phyloP scores from a whole-genome alignment of 495 filamentous ascomycete genomes.

The Talaromyces wortmannii region DNA sequence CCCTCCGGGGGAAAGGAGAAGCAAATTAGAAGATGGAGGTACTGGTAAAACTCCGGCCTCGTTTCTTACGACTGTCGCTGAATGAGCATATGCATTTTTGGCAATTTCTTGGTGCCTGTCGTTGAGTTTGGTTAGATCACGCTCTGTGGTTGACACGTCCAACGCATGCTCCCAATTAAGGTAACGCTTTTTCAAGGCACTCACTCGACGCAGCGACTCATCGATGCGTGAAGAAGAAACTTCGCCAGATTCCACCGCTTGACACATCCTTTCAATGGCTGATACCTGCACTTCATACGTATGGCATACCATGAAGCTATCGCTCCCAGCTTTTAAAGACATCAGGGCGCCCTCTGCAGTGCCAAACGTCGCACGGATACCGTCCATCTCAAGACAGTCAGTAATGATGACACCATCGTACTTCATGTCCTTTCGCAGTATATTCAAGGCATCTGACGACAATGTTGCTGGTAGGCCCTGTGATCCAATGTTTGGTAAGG shows the following conservation, averaged over 20 bases:
- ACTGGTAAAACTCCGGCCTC: slow-evolving; percentile 24
- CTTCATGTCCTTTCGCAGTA: slow-evolving; percentile 32
- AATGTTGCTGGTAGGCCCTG: slow-evolving; percentile 28
- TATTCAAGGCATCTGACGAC: slow-evolving; percentile 25
- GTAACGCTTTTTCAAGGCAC: slow-evolving; percentile 26
- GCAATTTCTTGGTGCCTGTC: slow-evolving; percentile 14
- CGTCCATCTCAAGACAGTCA: slow-evolving; percentile 40
- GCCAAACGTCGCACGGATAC: slow-evolving; percentile 38
- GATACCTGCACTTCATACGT: slow-evolving; percentile 38
- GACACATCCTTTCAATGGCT: slow-evolving; percentile 30
- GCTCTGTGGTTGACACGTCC: slow-evolving; percentile 7
- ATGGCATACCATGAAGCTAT: slow-evolving; percentile 46
- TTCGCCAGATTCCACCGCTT: slow-evolving; percentile 31
- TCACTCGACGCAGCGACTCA: slow-evolving; percentile 29
- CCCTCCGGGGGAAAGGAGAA: slow-evolving; percentile 39
- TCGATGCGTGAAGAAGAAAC: slow-evolving; percentile 22
- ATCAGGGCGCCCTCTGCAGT: slow-evolving; percentile 40
- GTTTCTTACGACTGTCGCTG: slow-evolving; percentile 36
- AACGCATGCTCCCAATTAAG: slow-evolving; percentile 20
- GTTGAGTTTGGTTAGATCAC: slow-evolving; percentile 16
- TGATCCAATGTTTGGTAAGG: slow-evolving; percentile 26
- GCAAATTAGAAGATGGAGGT: slow-evolving; percentile 19
- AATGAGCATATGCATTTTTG: slow-evolving; percentile 29
- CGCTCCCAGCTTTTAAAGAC: slow-evolving; percentile 39
- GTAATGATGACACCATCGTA: slow-evolving; percentile 34